Conservation (phyloP, 371 early-diverging fungal species). For the Dinochytrium kinnereticum region DNA sequence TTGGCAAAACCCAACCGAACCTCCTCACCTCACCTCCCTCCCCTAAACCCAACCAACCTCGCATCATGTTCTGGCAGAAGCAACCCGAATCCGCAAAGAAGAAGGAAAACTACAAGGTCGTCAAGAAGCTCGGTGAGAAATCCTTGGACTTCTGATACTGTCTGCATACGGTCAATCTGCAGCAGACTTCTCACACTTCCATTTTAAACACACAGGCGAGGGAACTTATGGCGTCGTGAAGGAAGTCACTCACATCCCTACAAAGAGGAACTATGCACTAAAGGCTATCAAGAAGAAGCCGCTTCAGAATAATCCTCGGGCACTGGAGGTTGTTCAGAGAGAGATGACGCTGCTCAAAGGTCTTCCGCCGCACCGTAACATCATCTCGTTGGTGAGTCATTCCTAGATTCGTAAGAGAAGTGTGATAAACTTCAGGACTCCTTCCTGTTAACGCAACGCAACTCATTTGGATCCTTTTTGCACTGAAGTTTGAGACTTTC, state of each 20-base stretch:
- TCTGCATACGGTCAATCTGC: too few relatives aligned
- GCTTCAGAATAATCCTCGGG: conserved; percentile 62
- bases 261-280: conserved; percentile 77
- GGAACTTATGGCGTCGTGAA: conserved; percentile 63
- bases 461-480: too few relatives aligned
- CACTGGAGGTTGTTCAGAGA: conserved; percentile 68
- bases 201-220: conserved; percentile 37
- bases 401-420: background rate
- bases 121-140: background rate
- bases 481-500: conserved; percentile 39
- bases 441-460: too few relatives aligned
- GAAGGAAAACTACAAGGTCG: conserved; percentile 6
- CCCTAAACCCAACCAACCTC: too few relatives aligned
- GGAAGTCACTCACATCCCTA: conserved; percentile 66
- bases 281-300: conserved; percentile 85
- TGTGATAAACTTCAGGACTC: too few relatives aligned
- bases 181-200: too few relatives aligned
- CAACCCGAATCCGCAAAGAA: conserved; percentile 7
- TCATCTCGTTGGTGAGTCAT: conserved; percentile 69
- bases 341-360: conserved; percentile 76
- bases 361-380: conserved; percentile 77
- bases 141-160: background rate
- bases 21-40: background rate
- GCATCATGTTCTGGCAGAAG: conserved; percentile 7
- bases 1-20: too few relatives aligned